These are phyloP conservation scores for Mortierella sp. DNA, from an alignment of 371 early-diverging fungal species.

Conservation along the genomic window DNA sequence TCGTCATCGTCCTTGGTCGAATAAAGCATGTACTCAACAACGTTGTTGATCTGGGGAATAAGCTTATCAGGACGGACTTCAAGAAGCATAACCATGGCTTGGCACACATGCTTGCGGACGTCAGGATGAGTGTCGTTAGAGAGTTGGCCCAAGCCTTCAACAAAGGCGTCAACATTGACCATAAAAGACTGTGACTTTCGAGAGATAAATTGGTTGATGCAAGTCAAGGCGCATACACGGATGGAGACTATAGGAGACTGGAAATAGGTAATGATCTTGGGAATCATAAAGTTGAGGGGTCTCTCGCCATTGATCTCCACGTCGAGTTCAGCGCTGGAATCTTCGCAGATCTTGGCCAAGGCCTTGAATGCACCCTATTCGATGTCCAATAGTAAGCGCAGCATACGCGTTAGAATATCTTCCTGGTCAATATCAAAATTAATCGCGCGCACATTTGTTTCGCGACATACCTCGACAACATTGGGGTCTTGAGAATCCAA, in stretches of 20 bases:
- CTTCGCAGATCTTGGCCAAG: constrained; percentile 94
- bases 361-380: constrained; percentile 88
- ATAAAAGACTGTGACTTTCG: constrained; percentile 78
- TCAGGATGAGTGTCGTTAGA: constrained; percentile 84
- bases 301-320: constrained; percentile 75
- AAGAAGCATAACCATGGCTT: constrained; percentile 88
- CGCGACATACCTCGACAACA: constrained; percentile 78
- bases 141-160: constrained; percentile 82
- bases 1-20: constrained; percentile 87
- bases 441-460: background rate
- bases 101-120: constrained; percentile 93
- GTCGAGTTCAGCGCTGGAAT: constrained; percentile 84
- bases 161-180: constrained; percentile 78
- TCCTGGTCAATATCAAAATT: background rate
- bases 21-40: constrained; percentile 95
- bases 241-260: constrained; percentile 78
- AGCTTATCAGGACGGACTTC: constrained; percentile 86
- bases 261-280: constrained; percentile 86
- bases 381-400: background rate
- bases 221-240: constrained; percentile 82
- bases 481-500: constrained; percentile 75
- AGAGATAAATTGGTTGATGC: constrained; percentile 85
- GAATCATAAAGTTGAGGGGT: constrained; percentile 87
- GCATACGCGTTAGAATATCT: constrained; percentile 1
- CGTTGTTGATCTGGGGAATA: constrained; percentile 83